phyloP scores from a whole-genome alignment of 176 grass and related monocot species.

The Paspalum vaginatum region DNA sequence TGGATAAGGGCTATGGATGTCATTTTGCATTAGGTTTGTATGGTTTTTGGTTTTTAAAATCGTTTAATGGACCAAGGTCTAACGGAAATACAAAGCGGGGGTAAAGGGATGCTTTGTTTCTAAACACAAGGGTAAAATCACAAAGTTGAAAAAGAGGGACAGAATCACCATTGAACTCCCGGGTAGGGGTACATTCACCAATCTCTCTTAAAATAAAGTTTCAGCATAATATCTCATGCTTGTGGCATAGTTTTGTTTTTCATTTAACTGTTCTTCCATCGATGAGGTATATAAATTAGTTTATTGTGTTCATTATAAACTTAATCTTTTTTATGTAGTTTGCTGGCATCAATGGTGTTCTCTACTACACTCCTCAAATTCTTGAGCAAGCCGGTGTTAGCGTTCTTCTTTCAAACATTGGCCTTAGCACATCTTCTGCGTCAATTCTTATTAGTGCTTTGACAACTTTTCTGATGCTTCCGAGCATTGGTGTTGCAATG shows the following conservation, averaged over 20 bases:
- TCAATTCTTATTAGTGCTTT: conserved; percentile 97
- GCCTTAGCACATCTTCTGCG: conserved; percentile 65
- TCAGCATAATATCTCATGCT: background rate
- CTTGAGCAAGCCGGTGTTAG: conserved; percentile 91
- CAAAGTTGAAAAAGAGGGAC: too few species aligned
- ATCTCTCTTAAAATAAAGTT: background rate
- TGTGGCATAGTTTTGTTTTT: conserved; percentile 3
- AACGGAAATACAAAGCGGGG: too few species aligned
- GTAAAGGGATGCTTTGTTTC: too few species aligned
- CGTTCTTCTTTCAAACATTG: conserved; percentile 75
- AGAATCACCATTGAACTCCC: too few species aligned
- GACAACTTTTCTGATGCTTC: conserved; percentile 94
- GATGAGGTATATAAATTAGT: background rate
- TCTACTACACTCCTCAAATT: conserved; percentile 97
- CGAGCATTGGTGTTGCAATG: conserved; percentile 88
- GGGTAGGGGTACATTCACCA: too few species aligned
- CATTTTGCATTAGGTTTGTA: too few species aligned
- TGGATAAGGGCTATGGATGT: too few species aligned
- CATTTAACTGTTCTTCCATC: background rate
- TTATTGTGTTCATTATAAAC: background rate
- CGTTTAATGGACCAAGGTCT: too few species aligned
- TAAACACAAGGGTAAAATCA: too few species aligned
- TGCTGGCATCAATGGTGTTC: conserved; percentile 96
- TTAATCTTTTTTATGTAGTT: conserved; percentile 54
- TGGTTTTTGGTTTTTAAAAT: too few species aligned